Evolutionary conservation across 352 stramenopile genomes (phyloP).

Genomic region (Phytophthora palmivora): DNA sequence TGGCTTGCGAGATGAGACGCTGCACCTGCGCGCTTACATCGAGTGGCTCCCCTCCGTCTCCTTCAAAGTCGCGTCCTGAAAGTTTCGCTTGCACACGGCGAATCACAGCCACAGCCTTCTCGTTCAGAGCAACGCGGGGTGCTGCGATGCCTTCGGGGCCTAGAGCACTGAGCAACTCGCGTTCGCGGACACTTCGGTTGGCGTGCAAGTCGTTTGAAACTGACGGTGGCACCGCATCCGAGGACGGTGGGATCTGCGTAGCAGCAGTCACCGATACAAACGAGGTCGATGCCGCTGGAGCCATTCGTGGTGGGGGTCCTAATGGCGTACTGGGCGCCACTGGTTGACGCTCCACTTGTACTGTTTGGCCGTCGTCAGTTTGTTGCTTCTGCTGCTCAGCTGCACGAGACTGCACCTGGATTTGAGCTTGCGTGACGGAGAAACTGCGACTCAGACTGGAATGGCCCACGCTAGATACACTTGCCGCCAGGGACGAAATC

Average conservation of each 20-base stretch:
- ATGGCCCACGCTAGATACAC: constrained; percentile 78
- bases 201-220: constrained; percentile 53
- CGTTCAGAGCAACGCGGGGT: constrained; percentile 92
- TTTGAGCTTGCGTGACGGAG: constrained; percentile 59
- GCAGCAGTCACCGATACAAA: constrained; percentile 51
- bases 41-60: constrained; percentile 64
- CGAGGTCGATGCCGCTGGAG: constrained; percentile 36
- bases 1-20: constrained; percentile 98
- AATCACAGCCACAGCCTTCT: constrained; percentile 97
- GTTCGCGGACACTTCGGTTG: constrained; percentile 86
- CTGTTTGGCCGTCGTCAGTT: constrained; percentile 16
- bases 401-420: constrained; percentile 35
- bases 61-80: constrained; percentile 97
- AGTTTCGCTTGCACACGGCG: constrained; percentile 99
- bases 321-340: constrained; percentile 25
- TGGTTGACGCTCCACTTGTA: constrained; percentile 15
- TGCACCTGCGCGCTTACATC: constrained; percentile 92
- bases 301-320: constrained; percentile 28
- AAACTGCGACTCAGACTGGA: constrained; percentile 77
- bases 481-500: constrained; percentile 86
- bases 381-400: constrained; percentile 15
- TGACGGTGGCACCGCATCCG: constrained; percentile 58
- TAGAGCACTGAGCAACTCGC: constrained; percentile 78
- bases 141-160: constrained; percentile 82
- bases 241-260: constrained; percentile 38